Percentiles rank a stretch among this genome's conserved stretches.
These are phyloP conservation scores for Papiliotrema flavescens DNA, from an alignment of 1,284 basidiomycete genomes.

Conservation along the genomic window DNA sequence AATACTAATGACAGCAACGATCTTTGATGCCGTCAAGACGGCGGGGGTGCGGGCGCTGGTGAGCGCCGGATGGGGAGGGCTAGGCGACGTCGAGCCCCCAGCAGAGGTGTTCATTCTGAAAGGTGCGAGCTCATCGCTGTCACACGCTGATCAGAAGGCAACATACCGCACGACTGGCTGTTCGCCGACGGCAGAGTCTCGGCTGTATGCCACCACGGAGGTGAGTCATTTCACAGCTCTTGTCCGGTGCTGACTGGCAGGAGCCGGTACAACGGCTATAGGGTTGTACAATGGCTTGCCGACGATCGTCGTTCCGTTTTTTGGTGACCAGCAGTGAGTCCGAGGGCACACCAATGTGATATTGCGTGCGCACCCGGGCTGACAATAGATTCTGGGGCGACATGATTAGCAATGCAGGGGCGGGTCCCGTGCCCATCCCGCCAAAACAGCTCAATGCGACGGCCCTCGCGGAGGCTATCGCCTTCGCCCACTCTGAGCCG, in stretches of 20 bases:
- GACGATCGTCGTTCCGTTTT: slow-evolving; percentile 63
- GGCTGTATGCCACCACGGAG: slow-evolving; percentile 67
- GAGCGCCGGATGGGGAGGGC: slow-evolving; percentile 62
- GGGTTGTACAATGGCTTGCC: slow-evolving; percentile 60
- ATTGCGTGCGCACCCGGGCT: no score
- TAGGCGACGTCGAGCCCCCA: slow-evolving; percentile 52
- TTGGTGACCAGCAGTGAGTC: slow-evolving; percentile 58
- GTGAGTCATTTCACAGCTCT: slow-evolving; percentile 14
- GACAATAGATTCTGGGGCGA: slow-evolving; percentile 48
- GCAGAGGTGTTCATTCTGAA: slow-evolving; percentile 57
- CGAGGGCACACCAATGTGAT: no score
- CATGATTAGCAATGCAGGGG: slow-evolving; percentile 60
- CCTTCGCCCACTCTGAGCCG: slow-evolving; percentile 50
- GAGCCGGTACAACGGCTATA: slow-evolving; percentile 50
- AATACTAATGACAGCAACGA: slow-evolving; percentile 49
- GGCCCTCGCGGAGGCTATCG: slow-evolving; percentile 55
- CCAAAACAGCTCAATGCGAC: slow-evolving; percentile 55
- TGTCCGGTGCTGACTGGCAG: no score
- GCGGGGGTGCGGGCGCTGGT: slow-evolving; percentile 60
- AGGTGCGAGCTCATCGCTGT: no score
- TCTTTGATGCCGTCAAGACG: slow-evolving; percentile 57
- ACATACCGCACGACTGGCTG: slow-evolving; percentile 67
- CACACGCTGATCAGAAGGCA: slow-evolving; percentile 36
- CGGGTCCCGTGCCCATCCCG: slow-evolving; percentile 59
- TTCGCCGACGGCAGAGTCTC: slow-evolving; percentile 56